Percentiles rank a stretch among this genome's conserved stretches.
These are phyloP conservation scores for Posidonia australis DNA, from an alignment of 106 monocot genomes.

Conservation along the genomic window DNA sequence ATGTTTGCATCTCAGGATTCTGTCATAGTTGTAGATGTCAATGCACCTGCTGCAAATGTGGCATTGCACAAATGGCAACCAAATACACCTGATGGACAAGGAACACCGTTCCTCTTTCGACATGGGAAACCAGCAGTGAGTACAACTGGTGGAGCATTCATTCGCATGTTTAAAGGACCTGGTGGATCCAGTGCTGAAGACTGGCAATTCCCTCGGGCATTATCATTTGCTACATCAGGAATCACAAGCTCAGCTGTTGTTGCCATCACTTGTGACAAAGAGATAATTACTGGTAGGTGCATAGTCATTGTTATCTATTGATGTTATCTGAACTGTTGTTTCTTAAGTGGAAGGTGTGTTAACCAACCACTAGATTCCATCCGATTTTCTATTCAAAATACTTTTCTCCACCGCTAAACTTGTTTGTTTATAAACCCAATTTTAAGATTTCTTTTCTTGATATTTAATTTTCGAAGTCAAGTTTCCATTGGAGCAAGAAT, in stretches of 20 bases:
- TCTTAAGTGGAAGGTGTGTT: no score
- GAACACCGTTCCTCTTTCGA: conserved; percentile 84
- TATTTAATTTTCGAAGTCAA: no score
- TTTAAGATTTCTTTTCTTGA: no score
- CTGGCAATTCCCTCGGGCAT: conserved; percentile 69
- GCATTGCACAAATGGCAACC: conserved; percentile 92
- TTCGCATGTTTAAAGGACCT: conserved; percentile 81
- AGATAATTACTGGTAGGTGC: conserved; percentile 61
- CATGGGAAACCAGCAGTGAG: conserved; percentile 49
- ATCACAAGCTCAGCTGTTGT: conserved; percentile 62
- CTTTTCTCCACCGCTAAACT: no score
- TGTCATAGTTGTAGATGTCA: conserved; percentile 64
- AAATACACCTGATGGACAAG: conserved; percentile 81
- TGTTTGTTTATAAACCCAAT: no score
- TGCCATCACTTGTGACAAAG: conserved; percentile 68
- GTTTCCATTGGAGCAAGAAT: no score
- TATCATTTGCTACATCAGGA: conserved; percentile 67
- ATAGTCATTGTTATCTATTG: background rate
- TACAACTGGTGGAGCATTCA: conserved; percentile 61
- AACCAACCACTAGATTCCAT: no score
- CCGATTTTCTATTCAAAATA: no score
- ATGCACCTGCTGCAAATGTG: conserved; percentile 66
- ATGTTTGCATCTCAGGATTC: conserved; percentile 73
- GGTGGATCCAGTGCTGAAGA: conserved; percentile 41
- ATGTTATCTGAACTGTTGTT: no score